phyloP scores from a whole-genome alignment of 306 rosid genomes.

The Quercus wislizeni region DNA sequence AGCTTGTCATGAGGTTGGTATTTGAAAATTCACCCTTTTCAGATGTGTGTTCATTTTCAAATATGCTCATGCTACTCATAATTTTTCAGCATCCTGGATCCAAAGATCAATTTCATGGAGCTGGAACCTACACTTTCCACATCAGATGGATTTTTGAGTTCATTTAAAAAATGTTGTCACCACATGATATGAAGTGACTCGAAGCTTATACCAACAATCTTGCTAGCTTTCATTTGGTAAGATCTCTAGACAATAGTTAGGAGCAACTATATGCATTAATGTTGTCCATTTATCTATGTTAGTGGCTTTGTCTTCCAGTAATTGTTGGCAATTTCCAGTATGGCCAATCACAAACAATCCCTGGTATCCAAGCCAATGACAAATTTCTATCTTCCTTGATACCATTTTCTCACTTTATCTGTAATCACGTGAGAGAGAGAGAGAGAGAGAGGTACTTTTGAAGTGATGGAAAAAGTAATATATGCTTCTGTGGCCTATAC shows the following conservation, averaged over 20 bases:
- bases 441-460: too few relatives aligned
- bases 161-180: conserved; percentile 57
- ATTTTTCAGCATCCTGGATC: conserved; percentile 78
- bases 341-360: neutral
- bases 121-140: conserved; percentile 31
- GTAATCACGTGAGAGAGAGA: too few relatives aligned
- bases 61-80: conserved; percentile 21
- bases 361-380: neutral
- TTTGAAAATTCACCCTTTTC: conserved; percentile 4
- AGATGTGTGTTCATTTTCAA: conserved; percentile 20
- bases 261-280: neutral
- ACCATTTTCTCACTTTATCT: too few relatives aligned
- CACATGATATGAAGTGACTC: conserved; percentile 87
- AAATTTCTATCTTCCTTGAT: neutral
- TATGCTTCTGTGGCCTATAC: too few relatives aligned
- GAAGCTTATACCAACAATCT: conserved; percentile 81
- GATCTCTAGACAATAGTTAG: conserved; percentile 17
- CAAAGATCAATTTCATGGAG: conserved; percentile 72
- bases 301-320: neutral
- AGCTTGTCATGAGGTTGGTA: conserved; percentile 87
- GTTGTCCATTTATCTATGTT: neutral
- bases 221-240: conserved; percentile 83
- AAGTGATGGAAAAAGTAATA: too few relatives aligned
- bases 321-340: neutral
- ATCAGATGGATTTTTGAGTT: conserved; percentile 40